Percentiles rank a stretch among this genome's conserved stretches.
These are phyloP conservation scores for Chaetoscypha palmicola DNA, from an alignment of 2,329 filamentous ascomycete genomes.

Conservation along the genomic window DNA sequence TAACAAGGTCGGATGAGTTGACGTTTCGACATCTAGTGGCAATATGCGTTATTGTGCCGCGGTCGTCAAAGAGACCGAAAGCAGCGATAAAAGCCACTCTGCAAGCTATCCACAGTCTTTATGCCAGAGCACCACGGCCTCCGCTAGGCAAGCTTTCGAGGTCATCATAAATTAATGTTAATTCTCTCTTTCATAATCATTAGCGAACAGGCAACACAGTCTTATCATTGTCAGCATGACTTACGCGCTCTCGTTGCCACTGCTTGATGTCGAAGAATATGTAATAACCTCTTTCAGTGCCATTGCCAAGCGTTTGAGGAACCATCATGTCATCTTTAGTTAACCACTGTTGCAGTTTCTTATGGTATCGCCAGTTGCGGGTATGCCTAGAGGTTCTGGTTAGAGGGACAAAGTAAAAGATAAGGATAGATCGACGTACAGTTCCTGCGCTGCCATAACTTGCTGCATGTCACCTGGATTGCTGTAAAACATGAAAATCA, in stretches of 20 bases:
- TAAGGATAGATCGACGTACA: constrained; percentile 39
- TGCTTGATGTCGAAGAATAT: constrained; percentile 57
- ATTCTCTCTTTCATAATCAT: constrained; percentile 53
- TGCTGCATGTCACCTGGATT: constrained; percentile 57
- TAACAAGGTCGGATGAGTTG: too few species aligned
- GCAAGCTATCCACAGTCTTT: too few species aligned
- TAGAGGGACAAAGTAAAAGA: constrained; percentile 4
- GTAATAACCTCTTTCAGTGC: constrained; percentile 58
- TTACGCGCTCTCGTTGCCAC: constrained; percentile 58
- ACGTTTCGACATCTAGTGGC: too few species aligned
- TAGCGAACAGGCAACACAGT: constrained; percentile 15
- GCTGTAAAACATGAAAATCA: constrained; percentile 65
- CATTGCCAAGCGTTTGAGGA: constrained; percentile 50
- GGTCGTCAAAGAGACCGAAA: too few species aligned
- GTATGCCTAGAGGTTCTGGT: constrained; percentile 40
- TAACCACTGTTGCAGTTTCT: constrained; percentile 58
- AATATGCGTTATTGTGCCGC: too few species aligned
- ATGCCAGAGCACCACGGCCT: constrained; percentile 15
- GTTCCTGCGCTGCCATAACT: constrained; percentile 54
- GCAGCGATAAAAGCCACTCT: too few species aligned
- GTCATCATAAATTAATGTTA: constrained; percentile 55
- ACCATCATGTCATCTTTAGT: constrained; percentile 62
- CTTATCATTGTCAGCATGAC: constrained; percentile 24
- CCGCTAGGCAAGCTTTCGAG: constrained; percentile 41
- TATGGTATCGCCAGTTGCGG: constrained; percentile 63